phyloP scores from a whole-genome alignment of 257 asterid species.

The Primulina eburnea region DNA sequence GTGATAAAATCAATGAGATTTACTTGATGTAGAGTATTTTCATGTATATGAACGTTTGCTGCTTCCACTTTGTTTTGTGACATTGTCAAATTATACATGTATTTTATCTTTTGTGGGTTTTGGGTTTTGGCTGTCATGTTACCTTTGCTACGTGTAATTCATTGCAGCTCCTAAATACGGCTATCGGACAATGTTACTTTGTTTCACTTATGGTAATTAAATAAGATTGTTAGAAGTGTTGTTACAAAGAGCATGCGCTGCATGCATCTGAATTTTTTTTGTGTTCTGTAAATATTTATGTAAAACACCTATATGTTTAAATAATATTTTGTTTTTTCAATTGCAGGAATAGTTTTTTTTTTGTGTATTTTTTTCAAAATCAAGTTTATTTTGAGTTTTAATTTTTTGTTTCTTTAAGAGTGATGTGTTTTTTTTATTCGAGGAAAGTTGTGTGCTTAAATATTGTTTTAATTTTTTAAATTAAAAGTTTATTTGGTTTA shows the following conservation, averaged over 20 bases:
- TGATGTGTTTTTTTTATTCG: not conserved
- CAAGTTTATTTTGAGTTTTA: too few species aligned
- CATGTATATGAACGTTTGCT: constrained; percentile 23
- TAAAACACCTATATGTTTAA: not conserved
- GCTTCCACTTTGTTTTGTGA: constrained; percentile 20
- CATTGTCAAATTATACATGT: constrained; percentile 23
- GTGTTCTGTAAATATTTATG: not conserved
- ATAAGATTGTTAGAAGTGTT: not conserved
- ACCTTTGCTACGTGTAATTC: constrained; percentile 24
- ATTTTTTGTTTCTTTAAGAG: not conserved
- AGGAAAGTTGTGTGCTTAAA: not conserved
- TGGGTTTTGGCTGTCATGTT: constrained; percentile 17
- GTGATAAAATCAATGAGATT: constrained; percentile 16
- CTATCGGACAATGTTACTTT: not conserved
- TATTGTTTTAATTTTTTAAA: too few species aligned
- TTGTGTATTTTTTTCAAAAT: not conserved
- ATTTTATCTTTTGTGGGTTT: constrained; percentile 16
- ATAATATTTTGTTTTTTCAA: too few species aligned
- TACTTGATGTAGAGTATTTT: constrained; percentile 29
- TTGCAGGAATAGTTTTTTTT: not conserved
- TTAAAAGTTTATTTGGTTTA: too few species aligned
- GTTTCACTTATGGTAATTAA: not conserved
- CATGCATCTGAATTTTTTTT: too few species aligned
- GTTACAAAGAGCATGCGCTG: not conserved
- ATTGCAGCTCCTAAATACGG: constrained; percentile 12